phyloP scores from a whole-genome alignment of 192 early-diverging fungal species.

The Podila verticillata region DNA sequence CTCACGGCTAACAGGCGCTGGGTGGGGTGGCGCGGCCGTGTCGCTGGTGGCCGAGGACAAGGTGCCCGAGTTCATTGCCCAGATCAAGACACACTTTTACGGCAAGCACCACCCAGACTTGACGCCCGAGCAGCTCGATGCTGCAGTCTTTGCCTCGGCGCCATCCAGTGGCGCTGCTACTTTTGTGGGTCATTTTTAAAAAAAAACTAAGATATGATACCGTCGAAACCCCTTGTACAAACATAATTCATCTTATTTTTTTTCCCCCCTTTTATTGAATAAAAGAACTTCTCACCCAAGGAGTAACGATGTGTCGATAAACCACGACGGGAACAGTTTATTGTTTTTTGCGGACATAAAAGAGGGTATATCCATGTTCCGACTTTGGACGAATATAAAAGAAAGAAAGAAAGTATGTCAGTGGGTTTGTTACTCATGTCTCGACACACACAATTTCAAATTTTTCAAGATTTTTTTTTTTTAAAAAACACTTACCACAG shows the following conservation, averaged over 20 bases:
- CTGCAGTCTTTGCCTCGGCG: slow-evolving; percentile 62
- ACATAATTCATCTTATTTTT: slow-evolving; percentile 1
- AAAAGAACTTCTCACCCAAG: background rate
- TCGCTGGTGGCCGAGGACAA: slow-evolving; percentile 57
- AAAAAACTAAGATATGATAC: background rate
- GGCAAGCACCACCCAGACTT: slow-evolving; percentile 61
- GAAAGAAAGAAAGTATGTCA: background rate
- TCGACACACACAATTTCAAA: background rate
- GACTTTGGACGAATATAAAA: slow-evolving; percentile 9
- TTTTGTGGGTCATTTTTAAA: slow-evolving; percentile 44
- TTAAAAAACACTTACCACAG: slow-evolving; percentile 60
- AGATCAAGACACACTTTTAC: slow-evolving; percentile 76
- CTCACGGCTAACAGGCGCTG: slow-evolving; percentile 91
- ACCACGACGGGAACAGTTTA: background rate
- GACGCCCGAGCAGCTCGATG: slow-evolving; percentile 54
- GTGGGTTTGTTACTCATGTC: background rate
- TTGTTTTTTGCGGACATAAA: slow-evolving; percentile 47
- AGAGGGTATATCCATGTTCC: slow-evolving; percentile 51
- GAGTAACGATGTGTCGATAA: background rate
- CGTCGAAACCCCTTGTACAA: too few relatives aligned
- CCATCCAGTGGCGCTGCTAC: slow-evolving; percentile 61
- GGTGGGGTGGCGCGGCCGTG: slow-evolving; percentile 77
- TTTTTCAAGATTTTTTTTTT: too few relatives aligned
- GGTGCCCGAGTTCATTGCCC: slow-evolving; percentile 68
- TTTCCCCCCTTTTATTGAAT: background rate